Evolutionary conservation across 78 protist species (phyloP).

Genomic region (Mantamonas sphyraenae): DNA sequence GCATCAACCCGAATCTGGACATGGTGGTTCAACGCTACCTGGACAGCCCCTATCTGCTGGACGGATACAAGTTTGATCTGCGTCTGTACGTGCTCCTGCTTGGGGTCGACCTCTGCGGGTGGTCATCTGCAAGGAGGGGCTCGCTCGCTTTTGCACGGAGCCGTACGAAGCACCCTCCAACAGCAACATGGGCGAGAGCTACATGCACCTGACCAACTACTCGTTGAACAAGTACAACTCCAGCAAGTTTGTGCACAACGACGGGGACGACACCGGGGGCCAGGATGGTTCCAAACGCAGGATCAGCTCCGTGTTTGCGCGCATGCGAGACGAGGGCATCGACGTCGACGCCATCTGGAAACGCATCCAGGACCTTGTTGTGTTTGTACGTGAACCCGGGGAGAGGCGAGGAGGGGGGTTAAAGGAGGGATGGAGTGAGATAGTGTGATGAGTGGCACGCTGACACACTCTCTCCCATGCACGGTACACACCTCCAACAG

Average conservation of each 20-base stretch:
- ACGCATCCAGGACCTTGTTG: too few relatives aligned
- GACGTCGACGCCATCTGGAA: constrained; percentile 15
- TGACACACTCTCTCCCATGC: constrained; percentile 11
- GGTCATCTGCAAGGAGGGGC: constrained; percentile 30
- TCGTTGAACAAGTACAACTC: constrained; percentile 26
- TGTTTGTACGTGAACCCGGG: too few relatives aligned
- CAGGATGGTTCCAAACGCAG: too few relatives aligned
- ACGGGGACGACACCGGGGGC: background rate
- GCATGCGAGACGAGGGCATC: background rate
- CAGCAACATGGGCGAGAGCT: background rate
- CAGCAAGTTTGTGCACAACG: too few relatives aligned
- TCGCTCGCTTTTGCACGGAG: constrained; percentile 38
- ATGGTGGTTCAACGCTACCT: constrained; percentile 41
- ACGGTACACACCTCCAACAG: constrained; percentile 10
- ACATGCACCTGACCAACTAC: constrained; percentile 60
- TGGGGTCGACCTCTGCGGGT: constrained; percentile 20
- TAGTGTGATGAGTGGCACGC: constrained; percentile 23
- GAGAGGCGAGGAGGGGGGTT: too few relatives aligned
- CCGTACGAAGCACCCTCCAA: constrained; percentile 10
- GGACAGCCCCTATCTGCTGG: constrained; percentile 30
- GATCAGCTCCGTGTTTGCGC: background rate
- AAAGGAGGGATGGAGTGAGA: too few relatives aligned
- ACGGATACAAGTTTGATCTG: constrained; percentile 49
- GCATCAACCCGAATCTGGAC: background rate
- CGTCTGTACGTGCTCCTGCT: constrained; percentile 43